Percentiles rank a stretch among this genome's conserved stretches.
Conservation (phyloP, 108 stramenopile genomes). For the Craspedostauros australis region DNA sequence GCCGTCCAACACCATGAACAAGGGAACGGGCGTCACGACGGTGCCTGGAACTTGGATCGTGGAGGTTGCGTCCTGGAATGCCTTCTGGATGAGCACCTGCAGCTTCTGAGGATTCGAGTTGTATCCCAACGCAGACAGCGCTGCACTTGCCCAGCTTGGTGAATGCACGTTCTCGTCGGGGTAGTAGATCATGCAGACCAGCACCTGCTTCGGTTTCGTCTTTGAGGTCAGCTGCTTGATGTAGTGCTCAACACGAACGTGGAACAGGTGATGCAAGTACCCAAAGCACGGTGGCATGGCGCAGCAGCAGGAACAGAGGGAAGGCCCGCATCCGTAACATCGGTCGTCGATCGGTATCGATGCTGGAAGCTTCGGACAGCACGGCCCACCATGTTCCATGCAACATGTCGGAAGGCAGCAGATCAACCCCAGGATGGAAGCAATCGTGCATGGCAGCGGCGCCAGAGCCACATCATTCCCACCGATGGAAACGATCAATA, state of each 20-base stretch:
- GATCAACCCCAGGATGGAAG: constrained; percentile 43
- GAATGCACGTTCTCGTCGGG: constrained; percentile 57
- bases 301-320: constrained; percentile 23
- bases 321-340: too few species aligned
- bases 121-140: constrained; percentile 70
- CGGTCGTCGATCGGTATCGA: too few species aligned
- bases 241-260: constrained; percentile 65
- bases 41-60: constrained; percentile 54
- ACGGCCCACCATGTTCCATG: constrained; percentile 37
- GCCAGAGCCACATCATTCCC: constrained; percentile 85
- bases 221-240: constrained; percentile 60
- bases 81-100: constrained; percentile 63
- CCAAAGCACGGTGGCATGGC: constrained; percentile 69
- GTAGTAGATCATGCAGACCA: constrained; percentile 90
- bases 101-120: constrained; percentile 59
- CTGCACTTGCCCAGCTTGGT: constrained; percentile 78
- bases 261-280: constrained; percentile 80
- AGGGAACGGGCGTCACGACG: constrained; percentile 73
- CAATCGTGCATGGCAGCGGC: constrained; percentile 72
- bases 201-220: constrained; percentile 68
- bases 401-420: constrained; percentile 42
- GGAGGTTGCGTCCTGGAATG: constrained; percentile 66
- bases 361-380: too few species aligned
- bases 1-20: constrained; percentile 75
- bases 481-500: constrained; percentile 74